Conservation (phyloP, 202 grass and related monocot genomes). For the Schoenoplectus triqueter region DNA sequence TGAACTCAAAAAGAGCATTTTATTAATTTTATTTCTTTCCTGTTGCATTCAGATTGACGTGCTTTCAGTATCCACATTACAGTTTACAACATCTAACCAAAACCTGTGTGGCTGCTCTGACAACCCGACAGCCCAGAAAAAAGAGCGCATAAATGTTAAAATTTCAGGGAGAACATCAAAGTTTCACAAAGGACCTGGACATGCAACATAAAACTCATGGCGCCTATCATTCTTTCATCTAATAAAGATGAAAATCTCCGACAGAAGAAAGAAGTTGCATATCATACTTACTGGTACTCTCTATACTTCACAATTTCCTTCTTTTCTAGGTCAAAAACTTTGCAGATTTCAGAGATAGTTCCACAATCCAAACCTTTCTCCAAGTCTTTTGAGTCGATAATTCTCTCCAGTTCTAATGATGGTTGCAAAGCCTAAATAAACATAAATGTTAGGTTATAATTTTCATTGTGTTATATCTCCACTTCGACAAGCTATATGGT, state of each 20-base stretch:
- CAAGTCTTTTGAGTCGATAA: constrained; percentile 52
- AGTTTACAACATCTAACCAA: background rate
- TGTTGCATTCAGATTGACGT: background rate
- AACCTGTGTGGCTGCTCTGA: background rate
- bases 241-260: constrained; percentile 31
- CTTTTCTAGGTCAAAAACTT: constrained; percentile 68
- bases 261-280: constrained; percentile 23
- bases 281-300: constrained; percentile 51
- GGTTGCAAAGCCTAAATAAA: constrained; percentile 61
- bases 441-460: constrained; percentile 24
- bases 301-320: constrained; percentile 84
- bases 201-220: constrained; percentile 31
- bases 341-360: constrained; percentile 68
- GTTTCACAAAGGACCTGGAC: constrained; percentile 11
- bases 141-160: background rate
- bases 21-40: background rate
- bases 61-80: background rate
- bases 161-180: background rate
- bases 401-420: constrained; percentile 56
- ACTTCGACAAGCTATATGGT: too few species aligned
- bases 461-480: background rate
- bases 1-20: constrained; percentile 2
- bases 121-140: constrained; percentile 18
- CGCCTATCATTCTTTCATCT: constrained; percentile 8
- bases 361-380: constrained; percentile 67